Evolutionary conservation across 306 rosid genomes (phyloP).

Genomic region (Cucurbita ficifolia): DNA sequence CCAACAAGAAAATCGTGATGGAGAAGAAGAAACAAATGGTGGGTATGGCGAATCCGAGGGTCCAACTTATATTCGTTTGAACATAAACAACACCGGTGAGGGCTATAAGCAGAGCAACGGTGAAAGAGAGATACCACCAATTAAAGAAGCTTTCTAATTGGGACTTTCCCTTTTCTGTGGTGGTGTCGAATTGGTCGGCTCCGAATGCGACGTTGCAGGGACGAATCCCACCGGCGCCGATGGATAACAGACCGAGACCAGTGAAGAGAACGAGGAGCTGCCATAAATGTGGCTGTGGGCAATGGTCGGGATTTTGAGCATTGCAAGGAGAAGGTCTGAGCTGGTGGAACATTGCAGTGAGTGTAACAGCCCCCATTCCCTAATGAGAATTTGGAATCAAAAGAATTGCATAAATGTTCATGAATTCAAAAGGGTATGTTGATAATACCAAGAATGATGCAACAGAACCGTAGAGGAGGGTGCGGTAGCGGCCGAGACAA

Average conservation of each 20-base stretch:
- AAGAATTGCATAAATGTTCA: neutral
- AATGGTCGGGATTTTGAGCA: constrained; percentile 6
- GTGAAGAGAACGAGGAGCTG: constrained; percentile 42
- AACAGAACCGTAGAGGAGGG: constrained; percentile 48
- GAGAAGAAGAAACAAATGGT: constrained; percentile 44
- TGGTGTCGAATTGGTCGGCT: constrained; percentile 66
- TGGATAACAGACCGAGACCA: constrained; percentile 41
- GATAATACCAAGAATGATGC: constrained; percentile 50
- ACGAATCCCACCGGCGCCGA: constrained; percentile 79
- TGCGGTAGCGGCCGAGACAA: constrained; percentile 53
- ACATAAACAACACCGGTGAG: constrained; percentile 58
- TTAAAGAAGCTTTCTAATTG: constrained; percentile 69
- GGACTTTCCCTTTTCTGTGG: constrained; percentile 41
- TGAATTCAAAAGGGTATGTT: neutral
- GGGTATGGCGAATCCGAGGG: constrained; percentile 54
- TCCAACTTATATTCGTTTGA: constrained; percentile 73
- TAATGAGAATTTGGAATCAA: neutral
- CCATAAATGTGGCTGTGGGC: constrained; percentile 38
- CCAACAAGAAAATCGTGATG: constrained; percentile 40
- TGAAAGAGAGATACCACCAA: constrained; percentile 81
- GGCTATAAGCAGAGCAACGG: constrained; percentile 49
- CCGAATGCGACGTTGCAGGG: constrained; percentile 86
- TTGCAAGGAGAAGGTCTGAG: constrained; percentile 50
- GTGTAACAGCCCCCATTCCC: constrained; percentile 54
- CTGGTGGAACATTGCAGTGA: constrained; percentile 45